Conservation (phyloP, 768 basidiomycete genomes). For the Podaxis pistillaris region DNA sequence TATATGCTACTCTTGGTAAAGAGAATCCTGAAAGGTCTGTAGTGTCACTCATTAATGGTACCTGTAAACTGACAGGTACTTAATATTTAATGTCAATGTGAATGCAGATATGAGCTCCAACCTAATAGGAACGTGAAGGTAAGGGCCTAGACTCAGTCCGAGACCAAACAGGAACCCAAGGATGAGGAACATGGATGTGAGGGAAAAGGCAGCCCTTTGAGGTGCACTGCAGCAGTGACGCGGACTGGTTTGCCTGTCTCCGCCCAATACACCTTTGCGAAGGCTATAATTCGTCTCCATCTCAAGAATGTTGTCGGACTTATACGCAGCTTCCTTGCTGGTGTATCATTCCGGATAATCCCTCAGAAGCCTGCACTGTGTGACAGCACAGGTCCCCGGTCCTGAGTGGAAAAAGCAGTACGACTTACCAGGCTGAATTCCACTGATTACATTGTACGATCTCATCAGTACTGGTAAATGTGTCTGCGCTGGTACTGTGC, state of each 20-base stretch:
- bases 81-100: no score
- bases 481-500: slow-evolving; percentile 1
- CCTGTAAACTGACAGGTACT: no score
- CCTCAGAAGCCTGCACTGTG: slow-evolving; percentile 11
- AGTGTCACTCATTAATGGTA: no score
- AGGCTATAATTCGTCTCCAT: neutral
- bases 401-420: neutral
- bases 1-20: no score
- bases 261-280: neutral
- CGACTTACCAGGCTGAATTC: slow-evolving; percentile 6
- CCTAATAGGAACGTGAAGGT: no score
- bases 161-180: no score
- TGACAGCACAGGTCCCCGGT: neutral
- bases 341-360: slow-evolving; percentile 14
- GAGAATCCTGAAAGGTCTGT: no score
- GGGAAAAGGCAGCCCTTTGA: neutral
- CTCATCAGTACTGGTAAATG: slow-evolving; percentile 13
- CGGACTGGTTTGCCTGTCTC: neutral
- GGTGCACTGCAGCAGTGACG: no score
- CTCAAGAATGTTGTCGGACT: slow-evolving; percentile 6
- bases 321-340: slow-evolving; percentile 14
- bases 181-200: no score
- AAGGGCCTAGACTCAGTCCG: no score
- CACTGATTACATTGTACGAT: slow-evolving; percentile 14
- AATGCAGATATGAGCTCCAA: no score